Conservation (phyloP, 2,329 filamentous ascomycete genomes). For the Colletotrichum eleusines region DNA sequence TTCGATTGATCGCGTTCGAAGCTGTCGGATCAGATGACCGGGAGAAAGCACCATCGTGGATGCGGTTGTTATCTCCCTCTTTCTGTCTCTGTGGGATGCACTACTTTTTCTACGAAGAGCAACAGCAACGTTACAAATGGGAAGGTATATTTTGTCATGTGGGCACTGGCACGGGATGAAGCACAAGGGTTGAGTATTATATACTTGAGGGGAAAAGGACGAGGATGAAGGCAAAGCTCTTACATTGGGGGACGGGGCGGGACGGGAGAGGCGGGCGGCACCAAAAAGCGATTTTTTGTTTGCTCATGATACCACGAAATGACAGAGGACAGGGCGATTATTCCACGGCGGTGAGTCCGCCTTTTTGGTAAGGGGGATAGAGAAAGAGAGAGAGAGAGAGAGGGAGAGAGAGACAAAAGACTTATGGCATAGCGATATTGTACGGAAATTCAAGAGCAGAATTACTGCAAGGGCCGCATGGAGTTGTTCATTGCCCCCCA, state of each 20-base stretch:
- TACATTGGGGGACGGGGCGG: not conserved
- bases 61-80: not conserved
- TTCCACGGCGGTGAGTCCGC: not conserved
- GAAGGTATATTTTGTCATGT: slow-evolving; percentile 1
- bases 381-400: not conserved
- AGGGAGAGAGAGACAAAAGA: not conserved
- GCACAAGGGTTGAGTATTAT: not conserved
- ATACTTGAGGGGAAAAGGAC: not conserved
- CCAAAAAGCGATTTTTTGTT: slow-evolving; percentile 39
- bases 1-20: not conserved
- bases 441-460: slow-evolving; percentile 9
- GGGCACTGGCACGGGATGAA: slow-evolving; percentile 3
- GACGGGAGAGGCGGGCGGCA: slow-evolving; percentile 18
- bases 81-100: not conserved
- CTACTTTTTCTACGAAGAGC: not conserved
- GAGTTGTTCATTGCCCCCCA: not conserved
- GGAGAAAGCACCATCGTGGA: not conserved
- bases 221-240: not conserved
- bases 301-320: slow-evolving; percentile 40
- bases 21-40: not conserved
- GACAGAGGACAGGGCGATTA: slow-evolving; percentile 14
- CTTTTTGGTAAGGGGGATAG: slow-evolving; percentile 1
- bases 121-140: slow-evolving; percentile 7
- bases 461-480: not conserved
- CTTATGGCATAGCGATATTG: slow-evolving; percentile 9